Evolutionary conservation across 768 basidiomycete genomes (phyloP), one percentile per base, ranked within the genome.

Genomic region (Lentinula guzmanii): DNA sequence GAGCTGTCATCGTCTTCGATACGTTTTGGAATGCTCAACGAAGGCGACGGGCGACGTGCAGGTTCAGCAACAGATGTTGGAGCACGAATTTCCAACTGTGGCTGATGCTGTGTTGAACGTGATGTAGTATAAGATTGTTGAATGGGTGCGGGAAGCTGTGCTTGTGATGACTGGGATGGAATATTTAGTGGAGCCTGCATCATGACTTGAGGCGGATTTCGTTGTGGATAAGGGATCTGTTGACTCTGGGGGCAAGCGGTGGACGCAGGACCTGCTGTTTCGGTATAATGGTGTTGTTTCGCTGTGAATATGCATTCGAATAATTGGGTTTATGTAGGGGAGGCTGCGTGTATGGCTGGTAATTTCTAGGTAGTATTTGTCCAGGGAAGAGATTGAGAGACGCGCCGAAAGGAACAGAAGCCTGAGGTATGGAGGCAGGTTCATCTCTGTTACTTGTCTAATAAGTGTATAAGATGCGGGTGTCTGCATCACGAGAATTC

Each of bases 301-400:
- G 15, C 60, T 54, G 60, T 16, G 24, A 2, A 42, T 45, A 18
- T 9, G 54, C 0, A 24, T 42, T 37, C 28, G 16, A 2, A n/a
- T 41, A 39, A 62, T 55, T 57, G 15, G 15, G 42, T 4, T 13
- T 18, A 35, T n/a, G 62, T 10, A 24, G 43, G 9, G 39, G 37
- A 35, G 61, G 61, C 6, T 60, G 61, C 1, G 41, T 34, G 34
- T 65, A 63, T 21, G 64, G 64, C 16, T 65, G 64, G 58, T 66
- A 70, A 53, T 74, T 74, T 41, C 72, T 76, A n/a, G 79, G 83
- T 33, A 84, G 74, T 41, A 86, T 73, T 70, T 86, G 82, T 11
- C 85, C 85, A 13, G 84, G 85, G 5, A 74, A 71, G 21, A 86
- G 74, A 61, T 81, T 81, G 28, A 84, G 69, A 35, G 81, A 77